Percentiles rank a stretch among this genome's conserved stretches.
phyloP scores from a whole-genome alignment of 2,329 filamentous ascomycete genomes.

The Xylariales sp. region DNA sequence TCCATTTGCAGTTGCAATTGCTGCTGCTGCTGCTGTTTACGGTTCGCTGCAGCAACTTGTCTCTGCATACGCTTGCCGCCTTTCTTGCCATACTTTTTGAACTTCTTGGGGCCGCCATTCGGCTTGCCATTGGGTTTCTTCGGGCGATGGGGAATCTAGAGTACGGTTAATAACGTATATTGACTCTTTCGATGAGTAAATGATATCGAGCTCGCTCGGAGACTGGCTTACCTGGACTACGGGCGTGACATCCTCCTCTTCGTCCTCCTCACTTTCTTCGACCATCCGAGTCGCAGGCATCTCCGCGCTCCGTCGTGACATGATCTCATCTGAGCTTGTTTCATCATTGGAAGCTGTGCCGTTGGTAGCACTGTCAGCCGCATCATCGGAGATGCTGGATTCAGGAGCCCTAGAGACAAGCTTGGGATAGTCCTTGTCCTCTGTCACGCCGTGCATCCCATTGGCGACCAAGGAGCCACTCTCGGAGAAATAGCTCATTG shows the following conservation, averaged over 20 bases:
- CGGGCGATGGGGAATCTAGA: conserved; percentile 14
- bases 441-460: conserved; percentile 62
- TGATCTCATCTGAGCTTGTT: conserved; percentile 47
- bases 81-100: conserved; percentile 46
- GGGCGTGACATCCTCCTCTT: no score
- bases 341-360: conserved; percentile 46
- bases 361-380: conserved; percentile 43
- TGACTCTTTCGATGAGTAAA: no score
- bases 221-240: conserved; percentile 30
- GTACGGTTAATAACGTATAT: conserved; percentile 3
- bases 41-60: conserved; percentile 21
- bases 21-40: conserved; percentile 22
- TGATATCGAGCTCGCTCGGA: no score
- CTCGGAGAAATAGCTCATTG: conserved; percentile 63
- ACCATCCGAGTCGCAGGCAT: conserved; percentile 51
- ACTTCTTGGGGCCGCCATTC: conserved; percentile 41
- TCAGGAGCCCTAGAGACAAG: conserved; percentile 41
- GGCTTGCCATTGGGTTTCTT: conserved; percentile 11
- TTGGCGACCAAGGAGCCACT: conserved; percentile 59
- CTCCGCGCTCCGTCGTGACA: conserved; percentile 21
- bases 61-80: conserved; percentile 43
- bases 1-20: conserved; percentile 22
- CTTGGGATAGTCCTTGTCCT: conserved; percentile 53
- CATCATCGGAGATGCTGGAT: conserved; percentile 38
- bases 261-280: conserved; percentile 52